Evolutionary conservation across 257 asterid species (phyloP).

Genomic region (Asclepias syriaca): DNA sequence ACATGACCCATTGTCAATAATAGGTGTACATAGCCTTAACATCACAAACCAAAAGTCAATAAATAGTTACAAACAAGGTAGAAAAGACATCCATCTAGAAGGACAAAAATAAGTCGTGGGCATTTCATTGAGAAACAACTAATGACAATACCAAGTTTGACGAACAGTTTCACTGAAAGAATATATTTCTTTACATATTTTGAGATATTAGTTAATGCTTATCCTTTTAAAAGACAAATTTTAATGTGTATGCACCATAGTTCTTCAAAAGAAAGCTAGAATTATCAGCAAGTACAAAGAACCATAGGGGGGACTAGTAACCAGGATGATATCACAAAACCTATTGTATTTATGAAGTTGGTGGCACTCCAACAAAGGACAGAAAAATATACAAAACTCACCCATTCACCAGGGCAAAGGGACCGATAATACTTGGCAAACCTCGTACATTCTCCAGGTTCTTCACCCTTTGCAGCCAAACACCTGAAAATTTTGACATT

Average conservation of each 20-base stretch:
- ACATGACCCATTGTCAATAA: background rate
- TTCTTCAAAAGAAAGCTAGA: background rate
- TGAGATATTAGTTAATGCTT: background rate
- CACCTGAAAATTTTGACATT: constrained; percentile 39
- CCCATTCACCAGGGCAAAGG: constrained; percentile 97
- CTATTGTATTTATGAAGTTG: background rate
- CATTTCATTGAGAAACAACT: background rate
- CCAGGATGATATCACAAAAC: background rate
- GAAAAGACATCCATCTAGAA: background rate
- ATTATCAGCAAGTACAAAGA: background rate
- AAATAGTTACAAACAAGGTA: background rate
- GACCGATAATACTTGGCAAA: constrained; percentile 70
- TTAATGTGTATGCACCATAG: background rate
- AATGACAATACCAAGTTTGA: background rate
- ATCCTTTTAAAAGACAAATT: background rate
- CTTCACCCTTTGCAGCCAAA: constrained; percentile 68
- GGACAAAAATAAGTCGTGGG: background rate
- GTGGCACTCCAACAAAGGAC: background rate
- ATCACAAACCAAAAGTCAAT: background rate
- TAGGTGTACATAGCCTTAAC: background rate
- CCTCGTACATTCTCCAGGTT: constrained; percentile 50
- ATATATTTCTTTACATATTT: background rate
- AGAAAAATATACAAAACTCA: constrained; percentile 25
- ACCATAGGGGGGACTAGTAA: background rate
- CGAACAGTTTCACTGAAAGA: background rate